Evolutionary conservation across 2,329 filamentous ascomycete genomes (phyloP).

Genomic region (Botrytis tulipae): DNA sequence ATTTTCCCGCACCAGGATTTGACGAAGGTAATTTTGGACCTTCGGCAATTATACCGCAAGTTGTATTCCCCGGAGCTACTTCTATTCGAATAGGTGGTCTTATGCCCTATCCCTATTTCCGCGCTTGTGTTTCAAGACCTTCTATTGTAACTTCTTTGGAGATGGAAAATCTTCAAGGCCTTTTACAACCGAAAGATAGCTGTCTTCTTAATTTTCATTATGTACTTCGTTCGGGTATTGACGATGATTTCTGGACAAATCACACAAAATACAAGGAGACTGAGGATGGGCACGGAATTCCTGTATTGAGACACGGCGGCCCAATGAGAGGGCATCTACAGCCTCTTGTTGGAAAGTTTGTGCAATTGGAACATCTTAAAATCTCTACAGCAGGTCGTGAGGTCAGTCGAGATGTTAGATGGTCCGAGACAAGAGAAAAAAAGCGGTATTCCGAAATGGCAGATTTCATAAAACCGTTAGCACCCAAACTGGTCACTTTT

Average conservation of each 20-base stretch:
- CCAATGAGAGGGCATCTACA: background rate
- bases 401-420: background rate
- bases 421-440: background rate
- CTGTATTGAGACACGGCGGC: background rate
- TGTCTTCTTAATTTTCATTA: background rate
- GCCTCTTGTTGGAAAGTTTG: background rate
- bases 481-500: background rate
- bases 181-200: background rate
- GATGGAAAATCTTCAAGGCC: background rate
- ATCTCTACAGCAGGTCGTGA: background rate
- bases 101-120: background rate
- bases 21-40: background rate
- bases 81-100: background rate
- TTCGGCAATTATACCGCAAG: background rate
- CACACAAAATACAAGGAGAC: background rate
- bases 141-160: background rate
- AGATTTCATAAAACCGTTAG: background rate
- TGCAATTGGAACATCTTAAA: background rate
- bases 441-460: background rate
- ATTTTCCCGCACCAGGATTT: background rate
- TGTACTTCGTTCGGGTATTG: accelerated
- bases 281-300: background rate
- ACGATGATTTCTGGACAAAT: background rate
- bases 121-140: background rate
- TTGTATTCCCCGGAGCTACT: background rate